Evolutionary conservation across 2,329 filamentous ascomycete genomes (phyloP), one percentile per base, ranked within the genome.

Genomic region (Fusarium hostae): DNA sequence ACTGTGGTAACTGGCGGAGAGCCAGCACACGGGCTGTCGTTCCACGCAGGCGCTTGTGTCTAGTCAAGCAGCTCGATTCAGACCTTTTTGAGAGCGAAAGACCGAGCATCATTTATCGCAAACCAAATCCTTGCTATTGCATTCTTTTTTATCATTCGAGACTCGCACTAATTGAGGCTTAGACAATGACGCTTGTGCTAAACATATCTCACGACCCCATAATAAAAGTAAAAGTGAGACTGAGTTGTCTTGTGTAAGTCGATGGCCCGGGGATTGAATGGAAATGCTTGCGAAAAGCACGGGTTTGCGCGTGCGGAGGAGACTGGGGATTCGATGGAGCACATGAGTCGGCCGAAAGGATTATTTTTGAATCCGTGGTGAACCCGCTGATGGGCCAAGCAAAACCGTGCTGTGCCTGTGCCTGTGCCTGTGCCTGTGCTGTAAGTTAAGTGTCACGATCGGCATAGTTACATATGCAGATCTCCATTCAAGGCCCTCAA

Each of bases 321-420:
- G 55, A 73, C 70, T 72, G 68, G 59, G 68, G 64, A 64, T 54
- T 48, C 58, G 56, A 60, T 72, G 68, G 68, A 67, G 55, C 41
- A 50, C 50, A 72, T 44, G 50, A 61, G 65, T 72, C 69, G 69
- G 69, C 69, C 69, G 69, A 72, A 69, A 72, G 60, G 65, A 70
- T 62, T 58, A 45, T 59, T 22, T 61, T 40, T 54, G 68, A 56
- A 59, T 47, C 68, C 66, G 69, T 64, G 35, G 32, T 70, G 69
- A 72, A 59, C 28, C 64, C 58, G 45, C 55, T 66, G 47, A 55
- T 44, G 45, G 51, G 51, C 58, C 54, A 63, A 69, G 61, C 61
- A 59, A 59, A 50, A 41, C 54, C 40, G 26, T 63, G 47, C 40
- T 44, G 52, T 70, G 45, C 57, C 37, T 65, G 54, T 70, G 45